A percentile compares a stretch with the other conserved stretches of the same genome.
Evolutionary conservation across 495 filamentous ascomycete genomes (phyloP).

Genomic region (Margaritispora aquatica): DNA sequence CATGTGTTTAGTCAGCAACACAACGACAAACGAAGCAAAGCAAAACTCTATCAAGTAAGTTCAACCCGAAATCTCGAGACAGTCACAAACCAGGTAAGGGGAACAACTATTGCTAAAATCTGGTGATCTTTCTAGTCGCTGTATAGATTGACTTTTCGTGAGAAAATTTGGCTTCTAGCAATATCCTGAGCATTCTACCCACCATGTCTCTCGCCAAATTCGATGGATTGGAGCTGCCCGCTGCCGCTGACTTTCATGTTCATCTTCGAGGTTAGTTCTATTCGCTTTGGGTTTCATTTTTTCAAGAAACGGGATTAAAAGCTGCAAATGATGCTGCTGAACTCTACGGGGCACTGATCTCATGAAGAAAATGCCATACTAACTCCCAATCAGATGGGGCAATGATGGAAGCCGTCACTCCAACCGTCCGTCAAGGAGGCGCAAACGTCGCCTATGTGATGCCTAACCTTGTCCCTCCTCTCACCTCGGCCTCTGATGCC

Average conservation of each 20-base stretch:
- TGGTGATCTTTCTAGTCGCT: background rate
- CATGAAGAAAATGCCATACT: background rate
- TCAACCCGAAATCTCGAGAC: background rate
- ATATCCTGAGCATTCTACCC: background rate
- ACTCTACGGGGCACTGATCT: too few species aligned
- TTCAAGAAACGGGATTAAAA: too few species aligned
- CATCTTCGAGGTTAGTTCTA: slow-evolving; percentile 50
- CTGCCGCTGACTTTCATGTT: slow-evolving; percentile 65
- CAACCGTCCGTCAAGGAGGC: slow-evolving; percentile 64
- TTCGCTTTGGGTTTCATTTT: too few species aligned
- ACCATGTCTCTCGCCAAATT: slow-evolving; percentile 34
- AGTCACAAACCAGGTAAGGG: background rate
- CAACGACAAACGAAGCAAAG: background rate
- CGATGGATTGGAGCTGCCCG: slow-evolving; percentile 52
- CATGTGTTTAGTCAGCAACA: background rate
- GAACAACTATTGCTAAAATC: too few species aligned
- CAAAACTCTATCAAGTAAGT: background rate
- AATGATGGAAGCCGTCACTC: slow-evolving; percentile 79
- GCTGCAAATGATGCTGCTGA: too few species aligned
- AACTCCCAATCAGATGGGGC: slow-evolving; percentile 46
- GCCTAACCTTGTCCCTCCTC: slow-evolving; percentile 53
- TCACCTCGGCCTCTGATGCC: slow-evolving; percentile 67
- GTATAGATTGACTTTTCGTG: background rate
- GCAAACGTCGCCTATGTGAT: slow-evolving; percentile 69
- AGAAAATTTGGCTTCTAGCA: background rate